These are phyloP conservation scores for Eucalyptus urophylla DNA, from an alignment of 345 rosid species.

Conservation along the genomic window DNA sequence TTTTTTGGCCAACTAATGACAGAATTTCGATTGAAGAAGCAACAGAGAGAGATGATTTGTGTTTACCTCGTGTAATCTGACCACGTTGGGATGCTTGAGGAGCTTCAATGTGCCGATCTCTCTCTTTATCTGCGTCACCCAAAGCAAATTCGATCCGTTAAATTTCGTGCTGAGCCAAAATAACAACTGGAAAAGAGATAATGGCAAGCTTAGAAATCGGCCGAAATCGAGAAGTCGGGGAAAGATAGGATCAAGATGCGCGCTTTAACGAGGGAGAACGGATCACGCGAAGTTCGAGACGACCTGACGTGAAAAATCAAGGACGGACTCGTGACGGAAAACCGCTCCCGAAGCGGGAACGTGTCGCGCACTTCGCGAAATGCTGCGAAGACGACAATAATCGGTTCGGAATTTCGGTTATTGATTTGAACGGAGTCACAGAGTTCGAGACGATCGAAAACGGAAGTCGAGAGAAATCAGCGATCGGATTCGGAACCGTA, in stretches of 20 bases:
- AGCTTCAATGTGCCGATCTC: slow-evolving; percentile 86
- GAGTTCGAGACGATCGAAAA: neutral
- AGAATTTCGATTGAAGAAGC: neutral
- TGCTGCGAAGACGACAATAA: neutral
- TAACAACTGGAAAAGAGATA: neutral
- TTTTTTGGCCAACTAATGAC: neutral
- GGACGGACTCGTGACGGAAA: neutral
- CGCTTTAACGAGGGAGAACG: neutral
- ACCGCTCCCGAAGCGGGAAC: neutral
- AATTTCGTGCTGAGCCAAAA: neutral
- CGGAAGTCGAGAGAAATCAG: neutral
- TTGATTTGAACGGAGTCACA: neutral
- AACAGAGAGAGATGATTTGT: neutral
- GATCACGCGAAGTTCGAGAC: neutral
- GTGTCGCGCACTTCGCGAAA: neutral
- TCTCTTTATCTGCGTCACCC: slow-evolving; percentile 56
- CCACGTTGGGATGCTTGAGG: slow-evolving; percentile 82
- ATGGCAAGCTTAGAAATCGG: neutral
- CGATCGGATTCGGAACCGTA: neutral
- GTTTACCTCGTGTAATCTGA: slow-evolving; percentile 72
- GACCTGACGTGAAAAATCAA: neutral
- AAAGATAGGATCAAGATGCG: neutral
- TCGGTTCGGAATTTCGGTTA: neutral
- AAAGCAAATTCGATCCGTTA: neutral
- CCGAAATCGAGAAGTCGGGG: neutral